phyloP scores from a whole-genome alignment of 2,329 filamentous ascomycete genomes.

The Alternaria sp. region DNA sequence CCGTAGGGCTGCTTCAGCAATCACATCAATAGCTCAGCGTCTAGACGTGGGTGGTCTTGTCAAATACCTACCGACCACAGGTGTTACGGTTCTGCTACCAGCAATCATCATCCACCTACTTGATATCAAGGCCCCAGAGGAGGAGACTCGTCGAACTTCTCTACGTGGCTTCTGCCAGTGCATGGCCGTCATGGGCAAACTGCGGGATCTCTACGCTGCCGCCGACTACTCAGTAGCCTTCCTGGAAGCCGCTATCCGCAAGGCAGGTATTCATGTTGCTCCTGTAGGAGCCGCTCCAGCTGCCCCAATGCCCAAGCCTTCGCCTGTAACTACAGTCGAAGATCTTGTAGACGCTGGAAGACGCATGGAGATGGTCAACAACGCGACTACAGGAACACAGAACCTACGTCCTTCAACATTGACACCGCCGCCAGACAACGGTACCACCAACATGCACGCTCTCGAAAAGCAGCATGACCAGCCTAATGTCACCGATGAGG shows the following conservation, averaged over 20 bases:
- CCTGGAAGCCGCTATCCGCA: conserved; percentile 87
- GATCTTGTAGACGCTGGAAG: conserved; percentile 56
- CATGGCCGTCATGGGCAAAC: conserved; percentile 87
- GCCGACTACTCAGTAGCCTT: conserved; percentile 97
- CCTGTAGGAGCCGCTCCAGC: conserved; percentile 39
- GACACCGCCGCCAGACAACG: conserved; percentile 51
- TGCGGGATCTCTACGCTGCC: conserved; percentile 88
- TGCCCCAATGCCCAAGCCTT: conserved; percentile 30
- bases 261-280: conserved; percentile 78
- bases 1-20: conserved; percentile 81
- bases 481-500: conserved; percentile 52
- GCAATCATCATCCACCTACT: conserved; percentile 93
- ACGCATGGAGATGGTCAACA: conserved; percentile 44
- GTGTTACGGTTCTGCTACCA: conserved; percentile 87
- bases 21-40: conserved; percentile 81
- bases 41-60: conserved; percentile 77
- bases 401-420: conserved; percentile 38
- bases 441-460: conserved; percentile 42
- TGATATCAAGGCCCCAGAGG: conserved; percentile 84
- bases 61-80: conserved; percentile 82
- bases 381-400: conserved; percentile 16
- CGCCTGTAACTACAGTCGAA: conserved; percentile 51
- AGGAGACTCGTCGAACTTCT: conserved; percentile 73
- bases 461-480: conserved; percentile 39
- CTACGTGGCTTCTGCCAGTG: conserved; percentile 86